Percentiles rank a stretch among this genome's conserved stretches.
phyloP scores from a whole-genome alignment of 495 filamentous ascomycete genomes.

The Corynascus novoguineensis region DNA sequence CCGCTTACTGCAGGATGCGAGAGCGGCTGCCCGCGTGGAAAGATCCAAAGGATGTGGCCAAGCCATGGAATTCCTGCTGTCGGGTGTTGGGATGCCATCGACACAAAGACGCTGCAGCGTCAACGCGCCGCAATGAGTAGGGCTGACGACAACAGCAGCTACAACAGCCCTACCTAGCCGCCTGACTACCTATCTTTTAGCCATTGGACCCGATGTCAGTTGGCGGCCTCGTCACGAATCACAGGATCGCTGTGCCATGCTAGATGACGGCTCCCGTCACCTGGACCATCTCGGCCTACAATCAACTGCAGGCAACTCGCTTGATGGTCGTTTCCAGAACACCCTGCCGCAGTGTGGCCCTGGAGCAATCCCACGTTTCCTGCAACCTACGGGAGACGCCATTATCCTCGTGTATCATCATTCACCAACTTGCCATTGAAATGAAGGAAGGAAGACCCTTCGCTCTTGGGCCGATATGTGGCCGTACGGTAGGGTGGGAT shows the following conservation, averaged over 20 bases:
- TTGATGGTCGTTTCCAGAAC: neutral
- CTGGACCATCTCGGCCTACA: neutral
- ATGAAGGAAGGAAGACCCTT: too few relatives aligned
- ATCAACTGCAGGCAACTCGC: neutral
- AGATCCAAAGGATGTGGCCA: neutral
- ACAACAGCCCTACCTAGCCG: neutral
- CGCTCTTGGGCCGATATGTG: neutral
- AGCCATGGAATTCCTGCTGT: neutral
- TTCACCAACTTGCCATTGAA: too few relatives aligned
- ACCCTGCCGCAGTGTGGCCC: neutral
- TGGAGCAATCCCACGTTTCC: neutral
- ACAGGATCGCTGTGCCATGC: neutral
- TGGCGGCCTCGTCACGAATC: neutral
- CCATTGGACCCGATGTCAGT: neutral
- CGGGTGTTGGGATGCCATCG: neutral
- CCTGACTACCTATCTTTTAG: neutral
- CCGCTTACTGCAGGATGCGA: neutral
- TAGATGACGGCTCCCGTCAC: neutral
- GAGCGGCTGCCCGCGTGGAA: neutral
- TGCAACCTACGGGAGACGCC: too few relatives aligned
- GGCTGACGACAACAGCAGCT: constrained; percentile 4
- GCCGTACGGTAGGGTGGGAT: too few relatives aligned
- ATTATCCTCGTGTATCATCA: too few relatives aligned
- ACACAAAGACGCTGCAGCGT: neutral
- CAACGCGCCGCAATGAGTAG: neutral